Evolutionary conservation across 1,284 basidiomycete genomes (phyloP).

Genomic region (Omphalotus olearius): DNA sequence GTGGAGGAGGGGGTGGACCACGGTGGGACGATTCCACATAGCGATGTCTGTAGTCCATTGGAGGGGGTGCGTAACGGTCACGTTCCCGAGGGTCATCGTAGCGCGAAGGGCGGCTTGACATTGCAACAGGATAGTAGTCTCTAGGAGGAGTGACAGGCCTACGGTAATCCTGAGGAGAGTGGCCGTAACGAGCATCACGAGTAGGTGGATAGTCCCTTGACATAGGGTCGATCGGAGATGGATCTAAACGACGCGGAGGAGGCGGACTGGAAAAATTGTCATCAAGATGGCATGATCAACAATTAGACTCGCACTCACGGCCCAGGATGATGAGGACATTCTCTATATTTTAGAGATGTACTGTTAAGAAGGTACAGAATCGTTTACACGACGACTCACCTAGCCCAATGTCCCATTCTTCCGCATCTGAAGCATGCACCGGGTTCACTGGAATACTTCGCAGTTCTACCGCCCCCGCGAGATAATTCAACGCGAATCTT

Average conservation of each 20-base stretch:
- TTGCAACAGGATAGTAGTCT: constrained; percentile 59
- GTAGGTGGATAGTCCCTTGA: constrained; percentile 49
- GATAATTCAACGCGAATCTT: constrained; percentile 83
- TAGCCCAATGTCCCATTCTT: constrained; percentile 80
- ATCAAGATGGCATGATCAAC: background rate
- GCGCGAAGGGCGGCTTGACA: constrained; percentile 50
- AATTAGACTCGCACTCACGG: constrained; percentile 26
- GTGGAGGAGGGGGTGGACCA: constrained; percentile 40
- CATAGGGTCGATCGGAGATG: constrained; percentile 52
- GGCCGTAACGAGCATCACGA: constrained; percentile 36
- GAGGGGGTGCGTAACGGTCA: constrained; percentile 36
- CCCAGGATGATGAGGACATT: constrained; percentile 61
- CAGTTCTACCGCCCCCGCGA: constrained; percentile 75
- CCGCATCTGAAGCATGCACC: constrained; percentile 85
- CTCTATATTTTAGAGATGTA: constrained; percentile 37
- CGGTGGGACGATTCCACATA: constrained; percentile 42
- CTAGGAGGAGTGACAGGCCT: constrained; percentile 39
- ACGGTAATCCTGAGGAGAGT: constrained; percentile 55
- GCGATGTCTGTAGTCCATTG: constrained; percentile 30
- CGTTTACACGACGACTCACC: constrained; percentile 39
- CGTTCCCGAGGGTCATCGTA: constrained; percentile 62
- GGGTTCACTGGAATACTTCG: constrained; percentile 72
- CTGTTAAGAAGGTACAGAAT: background rate
- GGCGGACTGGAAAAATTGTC: constrained; percentile 17
- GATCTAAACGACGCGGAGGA: constrained; percentile 31